phyloP scores from a whole-genome alignment of 371 early-diverging fungal species.

The Smittium mucronatum region DNA sequence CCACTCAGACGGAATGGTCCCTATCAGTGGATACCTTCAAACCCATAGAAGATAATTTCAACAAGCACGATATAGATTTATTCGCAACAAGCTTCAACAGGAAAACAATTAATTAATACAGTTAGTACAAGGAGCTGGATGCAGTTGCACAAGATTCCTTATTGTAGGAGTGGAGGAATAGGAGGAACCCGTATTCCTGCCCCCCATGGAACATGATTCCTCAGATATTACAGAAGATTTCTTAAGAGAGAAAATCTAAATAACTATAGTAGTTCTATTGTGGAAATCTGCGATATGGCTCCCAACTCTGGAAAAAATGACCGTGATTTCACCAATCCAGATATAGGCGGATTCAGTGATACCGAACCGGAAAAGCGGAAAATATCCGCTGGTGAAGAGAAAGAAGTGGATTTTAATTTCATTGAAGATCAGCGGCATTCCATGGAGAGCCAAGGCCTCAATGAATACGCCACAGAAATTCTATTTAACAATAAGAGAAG shows the following conservation, averaged over 20 bases:
- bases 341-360: not conserved
- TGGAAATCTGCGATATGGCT: not conserved
- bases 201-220: not conserved
- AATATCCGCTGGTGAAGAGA: not conserved
- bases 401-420: not conserved
- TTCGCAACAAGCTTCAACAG: not conserved
- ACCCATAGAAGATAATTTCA: not conserved
- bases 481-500: not conserved
- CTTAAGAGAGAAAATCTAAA: not conserved
- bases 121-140: not conserved
- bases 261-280: not conserved
- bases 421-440: not conserved
- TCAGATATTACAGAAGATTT: not conserved
- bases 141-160: not conserved
- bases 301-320: not conserved
- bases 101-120: not conserved
- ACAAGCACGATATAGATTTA: not conserved
- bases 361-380: not conserved
- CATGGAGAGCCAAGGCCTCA: not conserved
- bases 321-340: not conserved
- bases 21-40: not conserved
- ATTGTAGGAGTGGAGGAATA: not conserved
- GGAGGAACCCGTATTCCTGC: not conserved
- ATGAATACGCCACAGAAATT: not conserved
- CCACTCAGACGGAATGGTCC: not conserved